Evolutionary conservation across 2,329 filamentous ascomycete genomes (phyloP).

Genomic region (Alternaria incomplexa): DNA sequence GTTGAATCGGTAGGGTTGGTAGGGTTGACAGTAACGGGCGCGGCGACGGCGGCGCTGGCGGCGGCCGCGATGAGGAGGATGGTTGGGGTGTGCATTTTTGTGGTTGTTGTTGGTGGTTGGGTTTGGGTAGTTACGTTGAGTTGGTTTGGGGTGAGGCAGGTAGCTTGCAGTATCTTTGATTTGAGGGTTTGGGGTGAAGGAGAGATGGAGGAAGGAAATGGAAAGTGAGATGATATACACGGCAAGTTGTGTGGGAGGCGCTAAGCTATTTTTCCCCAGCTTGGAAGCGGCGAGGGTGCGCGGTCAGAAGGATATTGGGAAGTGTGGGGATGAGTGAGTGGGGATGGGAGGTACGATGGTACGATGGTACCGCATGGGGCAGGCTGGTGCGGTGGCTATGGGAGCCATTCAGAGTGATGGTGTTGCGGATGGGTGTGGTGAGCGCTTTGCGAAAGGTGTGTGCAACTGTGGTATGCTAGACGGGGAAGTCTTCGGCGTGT

Average conservation of each 20-base stretch:
- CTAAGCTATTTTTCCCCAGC: not conserved
- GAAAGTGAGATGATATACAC: not conserved
- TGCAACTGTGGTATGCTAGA: not conserved
- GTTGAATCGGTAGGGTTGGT: not conserved
- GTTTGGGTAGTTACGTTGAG: no score
- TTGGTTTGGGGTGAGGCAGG: no score
- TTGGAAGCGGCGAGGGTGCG: not conserved
- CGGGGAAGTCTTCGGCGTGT: no score
- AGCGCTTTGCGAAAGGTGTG: not conserved
- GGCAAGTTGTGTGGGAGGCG: not conserved
- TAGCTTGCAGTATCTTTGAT: no score
- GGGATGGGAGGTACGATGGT: not conserved
- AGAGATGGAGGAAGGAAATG: not conserved
- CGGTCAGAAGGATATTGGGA: not conserved
- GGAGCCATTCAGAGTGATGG: not conserved
- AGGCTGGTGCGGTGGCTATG: not conserved
- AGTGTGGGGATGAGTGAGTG: not conserved
- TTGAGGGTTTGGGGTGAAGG: no score
- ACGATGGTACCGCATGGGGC: not conserved
- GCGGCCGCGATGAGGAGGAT: not conserved
- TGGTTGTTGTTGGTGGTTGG: no score
- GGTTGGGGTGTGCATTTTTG: not conserved
- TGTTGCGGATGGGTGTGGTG: not conserved
- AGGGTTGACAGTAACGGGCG: no score
- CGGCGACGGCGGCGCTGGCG: not conserved